phyloP scores from a whole-genome alignment of 768 basidiomycete genomes.

The Coprinopsis marcescibilis region DNA sequence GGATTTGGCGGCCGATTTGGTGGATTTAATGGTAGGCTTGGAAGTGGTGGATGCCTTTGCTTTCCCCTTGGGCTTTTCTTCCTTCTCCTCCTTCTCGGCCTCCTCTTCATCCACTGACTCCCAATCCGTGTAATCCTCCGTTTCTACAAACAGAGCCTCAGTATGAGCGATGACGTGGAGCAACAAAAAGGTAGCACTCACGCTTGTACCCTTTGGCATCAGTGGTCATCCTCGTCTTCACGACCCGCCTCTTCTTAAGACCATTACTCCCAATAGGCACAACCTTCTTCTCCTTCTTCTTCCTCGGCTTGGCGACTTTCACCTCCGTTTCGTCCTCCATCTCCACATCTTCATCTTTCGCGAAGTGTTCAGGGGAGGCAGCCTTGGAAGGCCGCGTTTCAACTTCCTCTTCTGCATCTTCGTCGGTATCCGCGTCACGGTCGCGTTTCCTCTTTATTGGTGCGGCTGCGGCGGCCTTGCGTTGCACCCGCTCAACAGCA shows the following conservation, averaged over 20 bases:
- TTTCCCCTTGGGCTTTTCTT: slow-evolving; percentile 18
- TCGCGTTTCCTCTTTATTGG: slow-evolving; percentile 9
- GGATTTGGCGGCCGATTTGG: no score
- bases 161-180: not conserved
- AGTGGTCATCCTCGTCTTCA: slow-evolving; percentile 48
- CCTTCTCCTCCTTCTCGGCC: slow-evolving; percentile 31
- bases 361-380: not conserved
- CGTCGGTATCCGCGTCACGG: slow-evolving; percentile 14
- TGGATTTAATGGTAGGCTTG: no score
- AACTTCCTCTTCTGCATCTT: slow-evolving; percentile 8
- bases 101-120: slow-evolving; percentile 71
- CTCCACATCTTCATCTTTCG: slow-evolving; percentile 20
- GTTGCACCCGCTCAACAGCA: slow-evolving; percentile 24
- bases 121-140: slow-evolving; percentile 75
- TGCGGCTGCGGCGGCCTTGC: slow-evolving; percentile 10
- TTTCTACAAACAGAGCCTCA: slow-evolving; percentile 36
- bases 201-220: slow-evolving; percentile 74
- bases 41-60: slow-evolving; percentile 12
- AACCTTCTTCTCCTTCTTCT: slow-evolving; percentile 53
- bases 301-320: slow-evolving; percentile 28
- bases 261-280: slow-evolving; percentile 77
- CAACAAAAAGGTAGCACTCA: slow-evolving; percentile 26
- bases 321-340: slow-evolving; percentile 13
- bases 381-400: no score
- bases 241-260: slow-evolving; percentile 62